Percentiles rank a stretch among this genome's conserved stretches.
phyloP scores from a whole-genome alignment of 2,329 filamentous ascomycete genomes.

The Arthrobotrys megalospora region DNA sequence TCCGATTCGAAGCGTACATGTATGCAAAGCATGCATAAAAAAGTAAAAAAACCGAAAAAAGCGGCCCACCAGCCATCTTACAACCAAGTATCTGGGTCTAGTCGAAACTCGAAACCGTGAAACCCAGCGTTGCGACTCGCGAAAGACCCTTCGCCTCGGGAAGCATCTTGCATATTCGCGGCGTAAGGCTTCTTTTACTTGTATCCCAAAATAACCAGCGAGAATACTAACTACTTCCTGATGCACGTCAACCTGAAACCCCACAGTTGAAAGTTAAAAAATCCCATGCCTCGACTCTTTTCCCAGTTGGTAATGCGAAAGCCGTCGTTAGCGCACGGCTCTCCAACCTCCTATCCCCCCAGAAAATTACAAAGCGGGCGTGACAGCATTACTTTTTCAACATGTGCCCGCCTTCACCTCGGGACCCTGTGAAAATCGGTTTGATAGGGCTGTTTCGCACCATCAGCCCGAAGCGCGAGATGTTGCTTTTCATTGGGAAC shows the following conservation, averaged over 20 bases:
- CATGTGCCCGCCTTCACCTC: not conserved
- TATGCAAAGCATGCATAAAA: constrained; percentile 7
- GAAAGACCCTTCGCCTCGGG: constrained; percentile 36
- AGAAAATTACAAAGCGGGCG: not conserved
- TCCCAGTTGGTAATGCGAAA: constrained; percentile 13
- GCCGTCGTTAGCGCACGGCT: constrained; percentile 40
- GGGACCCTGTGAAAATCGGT: not conserved
- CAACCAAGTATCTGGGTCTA: constrained; percentile 15
- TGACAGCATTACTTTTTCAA: constrained; percentile 11
- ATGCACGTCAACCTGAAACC: constrained; percentile 60
- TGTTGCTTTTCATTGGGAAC: constrained; percentile 52
- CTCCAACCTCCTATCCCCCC: constrained; percentile 1
- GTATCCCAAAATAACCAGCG: constrained; percentile 57
- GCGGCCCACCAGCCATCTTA: constrained; percentile 22
- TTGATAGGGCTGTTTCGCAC: constrained; percentile 56
- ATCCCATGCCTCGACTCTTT: constrained; percentile 18
- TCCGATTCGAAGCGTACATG: constrained; percentile 11
- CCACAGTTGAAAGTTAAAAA: constrained; percentile 13
- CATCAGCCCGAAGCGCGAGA: constrained; percentile 46
- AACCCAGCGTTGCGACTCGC: constrained; percentile 46
- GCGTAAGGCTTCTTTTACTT: constrained; percentile 16
- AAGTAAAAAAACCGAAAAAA: constrained; percentile 6
- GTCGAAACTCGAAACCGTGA: constrained; percentile 42
- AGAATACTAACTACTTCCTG: constrained; percentile 35
- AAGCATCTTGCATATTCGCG: constrained; percentile 28